These are phyloP conservation scores for Dryas drummondii DNA, from an alignment of 306 rosid genomes.

Conservation along the genomic window DNA sequence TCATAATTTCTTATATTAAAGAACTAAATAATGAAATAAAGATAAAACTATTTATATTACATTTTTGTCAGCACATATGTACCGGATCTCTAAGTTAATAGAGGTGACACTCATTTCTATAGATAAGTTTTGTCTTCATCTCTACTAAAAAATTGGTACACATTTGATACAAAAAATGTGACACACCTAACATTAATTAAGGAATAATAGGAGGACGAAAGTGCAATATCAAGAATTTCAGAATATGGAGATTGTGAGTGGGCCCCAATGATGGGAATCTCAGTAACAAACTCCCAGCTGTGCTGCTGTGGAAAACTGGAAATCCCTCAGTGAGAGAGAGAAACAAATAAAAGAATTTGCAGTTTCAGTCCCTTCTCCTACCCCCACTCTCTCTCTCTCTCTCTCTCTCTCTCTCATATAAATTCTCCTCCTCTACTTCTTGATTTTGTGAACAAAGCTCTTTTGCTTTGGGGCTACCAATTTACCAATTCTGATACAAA, in stretches of 20 bases:
- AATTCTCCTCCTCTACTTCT: neutral
- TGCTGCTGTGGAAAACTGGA: slow-evolving; percentile 6
- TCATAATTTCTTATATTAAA: too few species aligned
- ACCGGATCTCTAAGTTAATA: too few species aligned
- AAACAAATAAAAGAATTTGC: neutral
- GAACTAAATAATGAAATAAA: too few species aligned
- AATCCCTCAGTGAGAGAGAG: neutral
- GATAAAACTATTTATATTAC: too few species aligned
- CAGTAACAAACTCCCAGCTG: slow-evolving; percentile 30
- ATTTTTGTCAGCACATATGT: too few species aligned
- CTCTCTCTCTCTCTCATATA: neutral
- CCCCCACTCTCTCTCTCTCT: neutral
- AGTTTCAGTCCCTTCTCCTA: neutral
- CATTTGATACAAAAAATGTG: too few species aligned
- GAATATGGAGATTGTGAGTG: slow-evolving; percentile 31
- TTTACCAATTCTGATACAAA: neutral
- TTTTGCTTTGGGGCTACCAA: neutral
- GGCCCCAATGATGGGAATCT: slow-evolving; percentile 35
- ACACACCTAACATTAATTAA: neutral
- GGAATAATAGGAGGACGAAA: neutral
- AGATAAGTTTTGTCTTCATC: too few species aligned
- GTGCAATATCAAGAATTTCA: neutral
- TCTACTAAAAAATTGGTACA: too few species aligned
- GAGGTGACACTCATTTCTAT: too few species aligned
- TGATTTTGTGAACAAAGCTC: slow-evolving; percentile 10